Conservation (phyloP, 1,284 basidiomycete genomes). For the Boletus mariae region DNA sequence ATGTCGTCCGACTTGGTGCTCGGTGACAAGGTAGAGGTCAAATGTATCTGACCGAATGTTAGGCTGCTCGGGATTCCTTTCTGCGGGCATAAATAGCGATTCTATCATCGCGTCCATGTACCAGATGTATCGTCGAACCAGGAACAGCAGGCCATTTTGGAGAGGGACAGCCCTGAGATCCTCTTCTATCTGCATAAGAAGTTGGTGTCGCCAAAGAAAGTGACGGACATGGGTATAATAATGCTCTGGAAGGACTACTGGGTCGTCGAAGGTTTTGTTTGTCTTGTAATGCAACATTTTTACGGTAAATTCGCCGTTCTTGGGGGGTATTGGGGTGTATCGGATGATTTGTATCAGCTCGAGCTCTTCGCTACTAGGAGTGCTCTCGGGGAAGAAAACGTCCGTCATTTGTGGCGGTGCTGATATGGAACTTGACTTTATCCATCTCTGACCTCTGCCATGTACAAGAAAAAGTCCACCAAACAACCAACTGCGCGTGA, state of each 20-base stretch:
- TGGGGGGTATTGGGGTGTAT: neutral
- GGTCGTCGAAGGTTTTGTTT: neutral
- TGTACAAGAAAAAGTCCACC: constrained; percentile 33
- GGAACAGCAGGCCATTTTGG: neutral
- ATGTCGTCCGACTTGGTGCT: no score
- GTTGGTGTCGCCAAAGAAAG: neutral
- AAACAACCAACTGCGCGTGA: constrained; percentile 29
- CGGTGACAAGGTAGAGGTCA: no score
- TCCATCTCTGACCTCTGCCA: constrained; percentile 6
- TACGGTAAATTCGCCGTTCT: no score
- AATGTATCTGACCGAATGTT: neutral
- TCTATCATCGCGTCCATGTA: neutral
- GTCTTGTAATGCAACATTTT: no score
- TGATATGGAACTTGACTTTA: neutral
- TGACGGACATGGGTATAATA: neutral
- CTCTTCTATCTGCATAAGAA: neutral
- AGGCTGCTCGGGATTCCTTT: no score
- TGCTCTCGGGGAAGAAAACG: no score
- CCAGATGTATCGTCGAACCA: neutral
- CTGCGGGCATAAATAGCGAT: neutral
- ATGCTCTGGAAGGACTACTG: neutral
- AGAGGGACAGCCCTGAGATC: neutral
- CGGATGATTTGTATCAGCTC: neutral
- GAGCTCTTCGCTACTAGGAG: no score
- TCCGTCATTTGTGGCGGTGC: neutral